Percentiles rank a stretch among this genome's conserved stretches.
Evolutionary conservation across 441 rosid genomes (phyloP).

Genomic region (Bruguiera hainesii): DNA sequence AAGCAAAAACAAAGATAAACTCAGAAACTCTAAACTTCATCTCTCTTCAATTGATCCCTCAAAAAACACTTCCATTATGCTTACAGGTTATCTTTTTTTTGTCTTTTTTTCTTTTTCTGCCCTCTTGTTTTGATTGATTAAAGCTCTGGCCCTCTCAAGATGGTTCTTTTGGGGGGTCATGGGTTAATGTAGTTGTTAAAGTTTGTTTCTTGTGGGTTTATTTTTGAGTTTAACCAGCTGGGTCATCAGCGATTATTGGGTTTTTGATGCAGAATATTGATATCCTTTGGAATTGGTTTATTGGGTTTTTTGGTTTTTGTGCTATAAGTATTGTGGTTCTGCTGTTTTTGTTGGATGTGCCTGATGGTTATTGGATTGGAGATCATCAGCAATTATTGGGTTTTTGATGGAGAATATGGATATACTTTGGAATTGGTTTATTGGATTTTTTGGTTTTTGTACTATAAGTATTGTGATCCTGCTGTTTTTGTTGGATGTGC

Average conservation of each 20-base stretch:
- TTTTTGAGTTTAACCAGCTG: constrained; percentile 15
- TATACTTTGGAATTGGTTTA: background rate
- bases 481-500: no score
- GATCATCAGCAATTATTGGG: background rate
- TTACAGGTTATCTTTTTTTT: constrained; percentile 26
- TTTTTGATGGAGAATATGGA: background rate
- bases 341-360: no score
- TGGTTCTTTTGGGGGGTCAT: background rate
- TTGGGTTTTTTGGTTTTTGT: background rate
- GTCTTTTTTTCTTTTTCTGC: background rate
- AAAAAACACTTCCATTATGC: constrained; percentile 33
- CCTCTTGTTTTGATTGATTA: background rate
- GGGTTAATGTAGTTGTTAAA: constrained; percentile 9
- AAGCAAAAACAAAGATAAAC: constrained; percentile 29
- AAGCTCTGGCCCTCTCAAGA: background rate
- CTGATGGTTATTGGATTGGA: no score
- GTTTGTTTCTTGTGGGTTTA: constrained; percentile 8
- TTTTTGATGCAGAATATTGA: background rate
- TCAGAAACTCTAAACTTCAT: constrained; percentile 3
- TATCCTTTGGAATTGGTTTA: background rate
- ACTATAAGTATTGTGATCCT: background rate
- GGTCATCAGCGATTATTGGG: background rate
- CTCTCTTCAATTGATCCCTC: constrained; percentile 13
- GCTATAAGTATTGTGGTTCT: background rate
- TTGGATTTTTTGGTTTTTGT: background rate